Evolutionary conservation across 306 rosid species (phyloP).

Genomic region (Fragaria iinumae): DNA sequence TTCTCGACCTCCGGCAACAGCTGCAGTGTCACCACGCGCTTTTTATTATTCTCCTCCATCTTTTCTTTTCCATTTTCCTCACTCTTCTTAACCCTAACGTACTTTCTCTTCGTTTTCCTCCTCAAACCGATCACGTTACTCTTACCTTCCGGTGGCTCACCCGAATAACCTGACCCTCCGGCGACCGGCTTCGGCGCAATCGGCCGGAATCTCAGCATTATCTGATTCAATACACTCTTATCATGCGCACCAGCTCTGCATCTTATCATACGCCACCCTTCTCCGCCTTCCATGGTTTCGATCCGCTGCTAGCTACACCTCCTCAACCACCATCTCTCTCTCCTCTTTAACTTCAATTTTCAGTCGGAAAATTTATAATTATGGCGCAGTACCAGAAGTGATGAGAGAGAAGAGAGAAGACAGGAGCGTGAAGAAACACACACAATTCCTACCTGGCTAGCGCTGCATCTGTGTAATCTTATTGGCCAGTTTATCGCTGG

Average conservation of each 20-base stretch:
- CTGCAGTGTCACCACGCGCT: slow-evolving; percentile 34
- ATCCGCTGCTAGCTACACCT: background rate
- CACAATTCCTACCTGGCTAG: slow-evolving; percentile 27
- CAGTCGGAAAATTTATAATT: background rate
- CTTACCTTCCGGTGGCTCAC: background rate
- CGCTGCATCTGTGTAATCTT: slow-evolving; percentile 1
- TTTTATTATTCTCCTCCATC: background rate
- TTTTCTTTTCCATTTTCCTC: background rate
- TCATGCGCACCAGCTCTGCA: slow-evolving; percentile 20
- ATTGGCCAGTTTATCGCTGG: slow-evolving; percentile 21
- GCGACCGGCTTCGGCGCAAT: slow-evolving; percentile 58
- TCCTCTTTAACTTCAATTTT: background rate
- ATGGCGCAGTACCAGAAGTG: background rate
- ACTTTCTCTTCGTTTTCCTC: slow-evolving; percentile 54
- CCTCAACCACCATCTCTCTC: slow-evolving; percentile 5
- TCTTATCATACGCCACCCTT: slow-evolving; percentile 18
- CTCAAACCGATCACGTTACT: background rate
- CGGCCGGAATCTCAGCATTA: slow-evolving; percentile 61
- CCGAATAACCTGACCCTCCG: slow-evolving; percentile 8
- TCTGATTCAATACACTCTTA: slow-evolving; percentile 22
- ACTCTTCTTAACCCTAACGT: slow-evolving; percentile 52
- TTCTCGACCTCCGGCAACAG: slow-evolving; percentile 37
- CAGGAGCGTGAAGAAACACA: slow-evolving; percentile 9
- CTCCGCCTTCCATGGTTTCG: slow-evolving; percentile 28
- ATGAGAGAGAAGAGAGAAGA: background rate